phyloP scores from a whole-genome alignment of 306 rosid genomes.

The Lathyrus tuberosus region DNA sequence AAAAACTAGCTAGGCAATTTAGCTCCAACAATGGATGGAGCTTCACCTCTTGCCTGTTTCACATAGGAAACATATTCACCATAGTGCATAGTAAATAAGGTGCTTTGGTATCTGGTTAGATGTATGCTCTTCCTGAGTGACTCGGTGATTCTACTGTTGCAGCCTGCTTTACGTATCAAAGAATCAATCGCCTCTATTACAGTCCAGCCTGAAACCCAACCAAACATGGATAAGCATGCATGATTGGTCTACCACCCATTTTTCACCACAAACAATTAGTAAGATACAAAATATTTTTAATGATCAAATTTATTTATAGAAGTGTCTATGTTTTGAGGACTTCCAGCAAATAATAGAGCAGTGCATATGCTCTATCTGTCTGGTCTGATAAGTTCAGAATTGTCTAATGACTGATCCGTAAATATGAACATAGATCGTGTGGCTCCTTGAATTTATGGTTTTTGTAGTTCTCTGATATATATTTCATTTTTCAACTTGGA shows the following conservation, averaged over 20 bases:
- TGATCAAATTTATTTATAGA: background rate
- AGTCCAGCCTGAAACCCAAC: conserved; percentile 81
- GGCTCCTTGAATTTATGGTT: too few species aligned
- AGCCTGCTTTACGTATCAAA: conserved; percentile 87
- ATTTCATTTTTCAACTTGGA: too few species aligned
- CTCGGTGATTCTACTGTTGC: conserved; percentile 66
- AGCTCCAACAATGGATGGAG: conserved; percentile 58
- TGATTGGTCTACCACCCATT: background rate
- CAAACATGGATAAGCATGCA: conserved; percentile 36
- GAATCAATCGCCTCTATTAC: conserved; percentile 87
- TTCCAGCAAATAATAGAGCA: too few species aligned
- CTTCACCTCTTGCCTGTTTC: conserved; percentile 67
- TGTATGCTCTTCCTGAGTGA: conserved; percentile 58
- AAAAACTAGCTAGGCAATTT: conserved; percentile 51
- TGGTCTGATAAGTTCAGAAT: too few species aligned
- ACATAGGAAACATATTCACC: conserved; percentile 72
- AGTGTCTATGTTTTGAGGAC: too few species aligned
- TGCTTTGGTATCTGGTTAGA: conserved; percentile 92
- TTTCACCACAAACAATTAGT: background rate
- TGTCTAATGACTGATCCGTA: too few species aligned
- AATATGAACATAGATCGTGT: too few species aligned
- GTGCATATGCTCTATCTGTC: too few species aligned
- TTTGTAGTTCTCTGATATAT: too few species aligned
- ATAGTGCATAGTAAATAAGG: conserved; percentile 74
- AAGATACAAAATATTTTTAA: background rate